These are phyloP conservation scores for Plasmopara muralis DNA, from an alignment of 352 stramenopile genomes.

Conservation along the genomic window DNA sequence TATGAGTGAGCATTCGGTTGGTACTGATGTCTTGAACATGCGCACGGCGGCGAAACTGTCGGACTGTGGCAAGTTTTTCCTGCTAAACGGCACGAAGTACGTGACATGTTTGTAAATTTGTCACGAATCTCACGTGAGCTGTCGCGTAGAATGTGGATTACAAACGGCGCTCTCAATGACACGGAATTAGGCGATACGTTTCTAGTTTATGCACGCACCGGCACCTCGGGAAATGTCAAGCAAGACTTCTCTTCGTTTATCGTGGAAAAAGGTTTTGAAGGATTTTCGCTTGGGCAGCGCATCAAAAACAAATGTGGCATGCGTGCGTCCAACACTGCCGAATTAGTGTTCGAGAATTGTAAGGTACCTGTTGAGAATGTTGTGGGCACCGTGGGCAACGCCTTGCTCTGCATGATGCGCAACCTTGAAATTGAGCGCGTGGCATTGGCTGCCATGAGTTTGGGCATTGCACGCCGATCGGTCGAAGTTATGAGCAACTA, in stretches of 20 bases:
- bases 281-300: conserved; percentile 95
- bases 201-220: conserved; percentile 97
- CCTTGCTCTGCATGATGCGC: conserved; percentile 89
- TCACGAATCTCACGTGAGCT: conserved; percentile 1
- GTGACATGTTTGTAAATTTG: conserved; percentile 9
- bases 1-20: conserved; percentile 97
- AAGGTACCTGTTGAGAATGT: conserved; percentile 90
- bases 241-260: conserved; percentile 96
- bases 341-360: conserved; percentile 99
- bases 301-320: conserved; percentile 99
- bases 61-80: conserved; percentile 85
- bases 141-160: conserved; percentile 96
- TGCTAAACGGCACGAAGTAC: conserved; percentile 84
- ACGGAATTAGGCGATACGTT: conserved; percentile 94
- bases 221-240: conserved; percentile 70
- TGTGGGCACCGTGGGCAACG: conserved; percentile 74
- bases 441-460: conserved; percentile 94
- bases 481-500: conserved; percentile 97
- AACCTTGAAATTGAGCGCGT: conserved; percentile 99
- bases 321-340: conserved; percentile 94
- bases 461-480: conserved; percentile 93
- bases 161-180: conserved; percentile 96
- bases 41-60: conserved; percentile 88
- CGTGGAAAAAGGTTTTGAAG: conserved; percentile 95
- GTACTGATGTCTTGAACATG: conserved; percentile 94